Evolutionary conservation across 1,139 yeast species (phyloP), one percentile per base, ranked within the genome.

Genomic region (Debaryomycetaceae sp.): DNA sequence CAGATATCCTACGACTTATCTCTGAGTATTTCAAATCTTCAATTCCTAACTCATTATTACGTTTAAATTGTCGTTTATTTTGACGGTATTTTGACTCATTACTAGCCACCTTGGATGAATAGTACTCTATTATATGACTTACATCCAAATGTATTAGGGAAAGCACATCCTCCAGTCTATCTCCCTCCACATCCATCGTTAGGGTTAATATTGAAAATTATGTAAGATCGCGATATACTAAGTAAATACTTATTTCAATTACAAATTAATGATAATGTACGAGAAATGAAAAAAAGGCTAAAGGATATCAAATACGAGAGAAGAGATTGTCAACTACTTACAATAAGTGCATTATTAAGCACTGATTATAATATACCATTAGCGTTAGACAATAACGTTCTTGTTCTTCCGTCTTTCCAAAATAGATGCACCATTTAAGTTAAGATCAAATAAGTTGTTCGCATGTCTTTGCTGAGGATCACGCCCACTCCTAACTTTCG

Each of bases 401-500:
- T 67, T 67, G 39, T 70, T 58, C 62, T 77, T 79, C 56, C 95
- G 75, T 61, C 96, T 78, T 51, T 82, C 91, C 41, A 89, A 67
- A 39, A 89, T 80, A 1, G 95, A 83, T 1, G 96, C 89, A 7
- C 91, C 87, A 40, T 82, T 82, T 52, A 89, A 66, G 47, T 79
- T 79, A 55, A 91, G 71, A 46, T 86, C 91, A 57, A 89, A 88
- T 48, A 71, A 62, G 33, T 64, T 67, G 26, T 44, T 52, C 40
- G 41, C 34, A 26, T 34, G 39, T n/a, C 34, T 34, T 5, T 33
- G 38, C 19, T 53, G 60, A 8, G 7, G 9, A 30, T 8, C 17
- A 14, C n/a, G 15, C 13, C 47, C 45, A 44, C 40, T 45, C 53
- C 33, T 33, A 40, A 38, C 39, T 35, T 53, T 43, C 34, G 64